Evolutionary conservation across 2,329 filamentous ascomycete species (phyloP), one percentile per base, ranked within the genome.

Genomic region (Ceratocystis ficicola): DNA sequence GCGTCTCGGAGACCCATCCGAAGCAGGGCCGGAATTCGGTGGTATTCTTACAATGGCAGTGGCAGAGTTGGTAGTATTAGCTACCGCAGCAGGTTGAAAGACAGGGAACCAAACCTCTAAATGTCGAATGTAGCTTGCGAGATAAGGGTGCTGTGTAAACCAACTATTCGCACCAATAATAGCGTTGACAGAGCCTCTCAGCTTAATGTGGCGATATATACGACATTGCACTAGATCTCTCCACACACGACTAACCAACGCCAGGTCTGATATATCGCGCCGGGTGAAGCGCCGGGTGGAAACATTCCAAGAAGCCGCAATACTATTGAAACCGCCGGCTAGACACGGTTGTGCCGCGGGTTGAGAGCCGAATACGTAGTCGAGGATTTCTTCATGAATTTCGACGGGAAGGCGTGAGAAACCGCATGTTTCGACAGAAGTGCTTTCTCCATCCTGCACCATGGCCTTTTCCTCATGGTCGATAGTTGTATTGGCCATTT

Each of bases 61-160:
- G 36, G 60, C 22, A n/a, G 60, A 30, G 28, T 48, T 44, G 20
- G 20, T 10, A 10, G 20, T 25, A 28, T 22, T 55, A 55, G 25
- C 5, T 15, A 25, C 28, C 28, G 62, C 32, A 41, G 52, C 63
- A 1, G 79, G 81, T 69, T 86, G 81, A 70, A 87, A 90, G 50
- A 90, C 86, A 2, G 88, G 87, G 68, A 90, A 88, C 86, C 87
- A 90, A 52, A 90, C 79, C 74, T 90, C 87, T 67, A 90, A 81
- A 71, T 90, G 87, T 69, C 84, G 85, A 68, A 90, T 83, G 70
- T 89, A 84, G 7, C 75, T 70, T 22, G 82, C 79, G 5, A 90
- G 80, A 70, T 88, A 82, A 32, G 79, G 76, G 67, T 85, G 80
- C 8, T 74, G 69, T 17, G 76, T 73, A 69, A 90, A 87, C 77